Evolutionary conservation across 306 rosid genomes (phyloP), one percentile per base, ranked within the genome.

Genomic region (Notholithocarpus densiflorus): DNA sequence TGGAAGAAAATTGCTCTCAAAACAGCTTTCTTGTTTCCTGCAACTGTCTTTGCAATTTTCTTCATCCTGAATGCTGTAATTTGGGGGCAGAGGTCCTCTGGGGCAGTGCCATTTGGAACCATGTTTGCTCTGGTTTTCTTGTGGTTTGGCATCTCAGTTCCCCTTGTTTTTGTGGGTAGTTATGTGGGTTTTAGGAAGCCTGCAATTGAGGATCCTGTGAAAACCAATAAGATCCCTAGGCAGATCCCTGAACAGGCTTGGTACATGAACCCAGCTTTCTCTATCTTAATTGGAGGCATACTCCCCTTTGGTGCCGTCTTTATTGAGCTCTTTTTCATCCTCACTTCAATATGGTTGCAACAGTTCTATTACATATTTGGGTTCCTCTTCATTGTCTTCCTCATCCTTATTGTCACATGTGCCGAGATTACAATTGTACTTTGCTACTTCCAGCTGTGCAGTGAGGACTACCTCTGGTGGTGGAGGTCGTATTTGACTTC

Each of bases 391-490:
- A 89, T 94, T 1, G 97, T 94, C 83, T 91, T 94, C 80, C 53
- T 94, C 69, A 92, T 94, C 85, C 97, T 94, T 37, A 71, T 94
- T 24, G 89, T 94, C 77, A 94, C 97, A 4, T 92, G 98, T 73
- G 97, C 97, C 1, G 98, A 94, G 92, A 92, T 94, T 76, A 90
- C 98, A 21, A 78, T 92, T 14, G 98, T 94, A 64, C 92, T 94
- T 56, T 94, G 98, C 90, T 94, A 94, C 97, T 94, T 94, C 97
- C 98, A 92, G 86, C 86, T 94, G n/a, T 94, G 97, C 82, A 89
- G 98, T 43, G 98, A 94, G 84, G 97, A 94, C 81, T 94, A 94
- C 84, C 84, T 34, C 20, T 94, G 98, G 98, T 94, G 98, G 98
- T 94, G 98, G 98, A 90, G 97, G 68, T 92, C 97, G 3, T 94